phyloP scores from a whole-genome alignment of 2,329 filamentous ascomycete species.

The Ophiostoma australiae region DNA sequence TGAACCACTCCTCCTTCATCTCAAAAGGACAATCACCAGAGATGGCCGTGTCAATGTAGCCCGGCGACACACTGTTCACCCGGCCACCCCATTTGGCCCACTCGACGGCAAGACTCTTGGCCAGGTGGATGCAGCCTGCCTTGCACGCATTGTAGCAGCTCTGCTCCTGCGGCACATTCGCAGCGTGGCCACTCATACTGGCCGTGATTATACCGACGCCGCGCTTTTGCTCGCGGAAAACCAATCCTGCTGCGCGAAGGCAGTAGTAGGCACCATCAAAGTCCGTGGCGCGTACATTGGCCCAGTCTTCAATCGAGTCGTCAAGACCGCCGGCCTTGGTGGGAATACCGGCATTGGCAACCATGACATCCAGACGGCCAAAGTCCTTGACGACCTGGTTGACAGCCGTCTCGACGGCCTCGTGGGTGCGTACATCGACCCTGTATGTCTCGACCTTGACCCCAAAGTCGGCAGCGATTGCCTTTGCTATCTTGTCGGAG shows the following conservation, averaged over 20 bases:
- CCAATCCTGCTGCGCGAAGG: constrained; percentile 59
- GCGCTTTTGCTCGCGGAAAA: constrained; percentile 56
- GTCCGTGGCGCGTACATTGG: constrained; percentile 64
- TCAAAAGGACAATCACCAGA: constrained; percentile 59
- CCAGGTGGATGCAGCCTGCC: constrained; percentile 57
- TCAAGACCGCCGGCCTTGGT: constrained; percentile 65
- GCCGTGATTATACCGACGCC: constrained; percentile 75
- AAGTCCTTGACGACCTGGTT: constrained; percentile 58
- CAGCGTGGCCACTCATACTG: constrained; percentile 72
- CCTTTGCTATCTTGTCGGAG: not conserved
- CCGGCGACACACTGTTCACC: constrained; percentile 66
- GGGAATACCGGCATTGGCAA: constrained; percentile 74
- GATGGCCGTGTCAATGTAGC: constrained; percentile 72
- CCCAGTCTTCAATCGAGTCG: constrained; percentile 60
- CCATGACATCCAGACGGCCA: constrained; percentile 69
- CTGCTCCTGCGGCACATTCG: constrained; percentile 71
- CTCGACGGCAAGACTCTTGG: constrained; percentile 68
- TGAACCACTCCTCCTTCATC: constrained; percentile 67
- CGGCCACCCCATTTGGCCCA: constrained; percentile 67
- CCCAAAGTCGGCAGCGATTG: constrained; percentile 49
- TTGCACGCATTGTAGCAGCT: constrained; percentile 70
- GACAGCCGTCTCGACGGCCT: constrained; percentile 48
- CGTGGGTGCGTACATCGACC: constrained; percentile 54
- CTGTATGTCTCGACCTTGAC: constrained; percentile 62
- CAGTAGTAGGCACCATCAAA: constrained; percentile 75